Conservation (phyloP, 495 filamentous ascomycete species). For the Aspergillus avenaceus region DNA sequence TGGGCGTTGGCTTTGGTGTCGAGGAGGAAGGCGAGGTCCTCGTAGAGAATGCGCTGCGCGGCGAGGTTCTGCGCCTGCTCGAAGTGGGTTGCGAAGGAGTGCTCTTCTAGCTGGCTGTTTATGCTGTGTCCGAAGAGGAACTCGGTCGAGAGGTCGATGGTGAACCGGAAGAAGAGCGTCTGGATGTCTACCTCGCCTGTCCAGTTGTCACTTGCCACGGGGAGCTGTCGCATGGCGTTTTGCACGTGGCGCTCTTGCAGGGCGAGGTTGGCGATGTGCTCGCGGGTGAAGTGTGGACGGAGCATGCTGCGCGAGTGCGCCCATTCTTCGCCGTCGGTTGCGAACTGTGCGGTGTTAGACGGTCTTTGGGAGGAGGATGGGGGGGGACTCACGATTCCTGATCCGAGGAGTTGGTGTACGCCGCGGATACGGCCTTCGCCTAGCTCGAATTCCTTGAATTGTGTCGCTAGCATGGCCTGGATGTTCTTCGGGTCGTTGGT, state of each 20-base stretch:
- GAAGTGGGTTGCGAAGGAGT: too few species aligned
- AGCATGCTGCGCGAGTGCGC: constrained; percentile 52
- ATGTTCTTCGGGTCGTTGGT: constrained; percentile 54
- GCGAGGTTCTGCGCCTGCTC: constrained; percentile 15
- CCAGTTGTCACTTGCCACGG: constrained; percentile 34
- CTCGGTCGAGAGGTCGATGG: constrained; percentile 62
- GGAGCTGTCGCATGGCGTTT: constrained; percentile 36
- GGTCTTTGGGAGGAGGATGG: background rate
- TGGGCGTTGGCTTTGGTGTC: constrained; percentile 43
- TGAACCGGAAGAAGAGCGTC: constrained; percentile 58
- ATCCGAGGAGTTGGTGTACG: constrained; percentile 39
- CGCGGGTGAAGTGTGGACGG: constrained; percentile 50
- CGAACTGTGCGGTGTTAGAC: constrained; percentile 41
- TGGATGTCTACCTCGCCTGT: constrained; percentile 49
- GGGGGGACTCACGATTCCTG: constrained; percentile 32
- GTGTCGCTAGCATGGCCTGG: constrained; percentile 49
- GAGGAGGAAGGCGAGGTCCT: constrained; percentile 47
- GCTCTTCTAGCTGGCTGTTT: constrained; percentile 34
- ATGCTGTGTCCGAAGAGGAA: constrained; percentile 62
- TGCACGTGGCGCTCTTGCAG: constrained; percentile 50
- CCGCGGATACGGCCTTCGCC: constrained; percentile 26
- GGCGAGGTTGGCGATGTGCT: constrained; percentile 48
- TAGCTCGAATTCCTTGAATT: constrained; percentile 51
- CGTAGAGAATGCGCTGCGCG: constrained; percentile 27
- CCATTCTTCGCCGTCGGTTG: constrained; percentile 45